Evolutionary conservation across 345 rosid species (phyloP), one percentile per base, ranked within the genome.

Genomic region (Lumnitzera racemosa): DNA sequence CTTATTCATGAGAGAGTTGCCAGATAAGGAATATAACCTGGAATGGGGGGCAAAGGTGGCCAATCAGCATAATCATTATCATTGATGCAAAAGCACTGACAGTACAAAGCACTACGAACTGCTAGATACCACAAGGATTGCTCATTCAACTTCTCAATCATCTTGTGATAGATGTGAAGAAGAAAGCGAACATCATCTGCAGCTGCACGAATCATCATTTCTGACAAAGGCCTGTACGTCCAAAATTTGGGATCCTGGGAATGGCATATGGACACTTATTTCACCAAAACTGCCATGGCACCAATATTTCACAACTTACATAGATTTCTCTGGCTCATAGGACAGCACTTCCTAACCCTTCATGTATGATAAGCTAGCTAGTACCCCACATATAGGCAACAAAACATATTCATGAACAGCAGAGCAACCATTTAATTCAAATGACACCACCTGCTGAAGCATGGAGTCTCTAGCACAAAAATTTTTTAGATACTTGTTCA

Each of bases 161-260:
- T 85, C 76, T 72, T 89, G 69, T 69, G 78, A 70, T 87, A 87
- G 63, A 92, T 81, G 72, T 70, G 70, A 53, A 86, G 80, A 61
- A 92, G 94, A 79, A 89, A 92, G 58, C 97, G 91, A 64, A 92
- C 94, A 78, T 92, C 98, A 80, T 92, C 98, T 6, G 96, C 82
- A 54, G 97, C 98, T 50, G 98, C 94, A 13, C 95, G 96, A 68
- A 83, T 67, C 98, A 89, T 89, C 61, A 85, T 78, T 74, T 85
- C 96, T 36, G 91, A 78, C 62, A 92, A 70, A 24, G 97, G 98
- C 63, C 97, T 81, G 72, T 81, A 71, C 16, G 73, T 81, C 98
- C 98, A 92, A 72, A 92, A 89, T 27, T 68, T 76, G 57, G 96
- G 91, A 69, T 92, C 98, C 98, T 92, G 85, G 59, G 47, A 24